Conservation (phyloP, 2,329 filamentous ascomycete genomes). For the Erysiphe pulchra region DNA sequence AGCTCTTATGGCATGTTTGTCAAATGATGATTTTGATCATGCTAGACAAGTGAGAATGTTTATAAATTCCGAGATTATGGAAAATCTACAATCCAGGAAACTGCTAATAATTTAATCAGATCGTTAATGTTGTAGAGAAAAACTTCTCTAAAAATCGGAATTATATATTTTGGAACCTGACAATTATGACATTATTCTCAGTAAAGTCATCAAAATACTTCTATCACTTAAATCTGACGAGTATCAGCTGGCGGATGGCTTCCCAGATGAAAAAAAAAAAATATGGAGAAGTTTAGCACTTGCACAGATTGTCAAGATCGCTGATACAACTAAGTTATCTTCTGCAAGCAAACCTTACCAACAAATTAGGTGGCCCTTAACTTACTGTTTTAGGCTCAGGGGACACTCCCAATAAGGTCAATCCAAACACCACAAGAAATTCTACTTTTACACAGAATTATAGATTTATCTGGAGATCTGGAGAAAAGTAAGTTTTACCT, state of each 20-base stretch:
- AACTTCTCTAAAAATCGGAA: constrained; percentile 11
- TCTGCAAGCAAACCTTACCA: constrained; percentile 6
- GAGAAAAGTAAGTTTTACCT: constrained; percentile 11
- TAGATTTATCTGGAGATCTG: constrained; percentile 6
- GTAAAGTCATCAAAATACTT: constrained; percentile 4
- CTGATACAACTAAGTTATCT: constrained; percentile 10
- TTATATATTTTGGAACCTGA: constrained; percentile 14
- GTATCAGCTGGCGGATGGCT: constrained; percentile 4
- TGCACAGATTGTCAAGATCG: constrained; percentile 11
- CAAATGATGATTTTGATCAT: constrained; percentile 12
- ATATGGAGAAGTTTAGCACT: constrained; percentile 11
- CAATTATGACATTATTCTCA: constrained; percentile 11
- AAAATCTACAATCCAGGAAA: too few relatives aligned
- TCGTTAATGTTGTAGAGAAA: constrained; percentile 13
- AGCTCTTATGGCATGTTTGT: constrained; percentile 12
- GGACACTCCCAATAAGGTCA: constrained; percentile 9
- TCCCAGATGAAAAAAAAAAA: constrained; percentile 9
- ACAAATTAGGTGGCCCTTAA: neutral
- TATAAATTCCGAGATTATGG: too few relatives aligned
- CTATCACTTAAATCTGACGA: constrained; percentile 5
- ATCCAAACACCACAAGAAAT: constrained; percentile 14
- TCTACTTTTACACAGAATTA: constrained; percentile 11
- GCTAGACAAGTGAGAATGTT: constrained; percentile 10
- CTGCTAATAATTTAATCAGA: constrained; percentile 4
- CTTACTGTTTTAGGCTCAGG: neutral